Evolutionary conservation across 495 filamentous ascomycete species (phyloP).

Genomic region (Daldinia decipiens): DNA sequence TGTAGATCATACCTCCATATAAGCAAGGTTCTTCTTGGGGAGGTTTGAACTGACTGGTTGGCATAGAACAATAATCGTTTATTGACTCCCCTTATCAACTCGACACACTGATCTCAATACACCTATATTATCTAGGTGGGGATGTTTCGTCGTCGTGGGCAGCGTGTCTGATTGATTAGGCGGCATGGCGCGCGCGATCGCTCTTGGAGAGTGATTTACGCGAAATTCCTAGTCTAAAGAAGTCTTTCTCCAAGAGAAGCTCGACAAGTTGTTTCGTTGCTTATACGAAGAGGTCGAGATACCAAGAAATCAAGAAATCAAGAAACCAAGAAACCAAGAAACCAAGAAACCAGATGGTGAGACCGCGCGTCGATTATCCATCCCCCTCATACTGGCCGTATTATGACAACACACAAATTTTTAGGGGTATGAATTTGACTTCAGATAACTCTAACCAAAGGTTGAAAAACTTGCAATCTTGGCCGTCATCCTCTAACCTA

Average conservation of each 20-base stretch:
- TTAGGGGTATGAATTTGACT: not conserved
- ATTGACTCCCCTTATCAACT: not conserved
- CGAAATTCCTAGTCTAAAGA: not conserved
- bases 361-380: not conserved
- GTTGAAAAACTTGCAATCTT: not conserved
- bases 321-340: not conserved
- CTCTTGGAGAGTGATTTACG: not conserved
- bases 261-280: not conserved
- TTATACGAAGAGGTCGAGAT: not conserved
- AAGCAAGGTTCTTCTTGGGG: not conserved
- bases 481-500: not conserved
- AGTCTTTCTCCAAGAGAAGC: not conserved
- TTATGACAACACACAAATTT: not conserved
- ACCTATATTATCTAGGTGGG: not conserved
- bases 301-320: not conserved
- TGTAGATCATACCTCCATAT: not conserved
- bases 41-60: not conserved
- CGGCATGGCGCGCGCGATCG: not conserved
- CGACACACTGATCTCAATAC: not conserved
- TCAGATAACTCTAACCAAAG: no score
- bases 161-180: not conserved
- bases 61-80: not conserved
- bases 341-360: not conserved
- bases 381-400: not conserved
- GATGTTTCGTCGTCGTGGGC: not conserved